Evolutionary conservation across 2,329 filamentous ascomycete genomes (phyloP), one percentile per base, ranked within the genome.

Genomic region (Didymella pomorum): DNA sequence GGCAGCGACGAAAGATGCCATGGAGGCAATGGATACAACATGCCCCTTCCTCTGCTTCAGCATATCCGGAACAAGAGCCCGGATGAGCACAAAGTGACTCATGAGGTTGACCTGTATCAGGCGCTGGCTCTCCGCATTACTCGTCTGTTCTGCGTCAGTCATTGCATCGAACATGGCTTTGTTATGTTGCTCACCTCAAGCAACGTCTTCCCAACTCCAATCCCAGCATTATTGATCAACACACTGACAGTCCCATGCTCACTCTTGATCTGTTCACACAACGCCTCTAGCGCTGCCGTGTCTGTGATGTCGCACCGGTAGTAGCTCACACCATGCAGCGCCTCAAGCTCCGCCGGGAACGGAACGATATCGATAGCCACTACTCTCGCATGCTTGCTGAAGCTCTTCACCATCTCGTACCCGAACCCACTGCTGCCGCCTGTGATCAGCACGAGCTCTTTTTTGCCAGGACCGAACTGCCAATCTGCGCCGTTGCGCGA

Each of bases 191-290:
- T 26, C 50, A 70, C 68, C 18, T 68, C 64, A 25, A 71, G 64
- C 2, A 70, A 45, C 0, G 64, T 63, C 57, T 67, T 66, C 1
- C 63, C 67, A 14, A 58, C 58, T 0, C 57, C 68, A 26, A 74
- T 69, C 2, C 71, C 71, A 18, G 71, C 71, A 42, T 74, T 74
- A 55, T 74, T 74, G 53, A 74, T 66, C 7, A 74, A 59, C 3
- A 74, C 69, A n/a, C 57, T 71, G 1, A 71, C 62, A 33, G 66
- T 60, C 12, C 71, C 71, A 37, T 71, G 65, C 2, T 57, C 60
- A 8, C 35, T 56, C 35, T 59, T 58, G 28, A 74, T 69, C 28
- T 65, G 52, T 41, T 59, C 58, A 56, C 66, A 71, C 14, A 70
- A 21, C 16, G 44, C 52, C 48, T 66, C 60, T 3, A 72, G 56